phyloP scores from a whole-genome alignment of 2,329 filamentous ascomycete species.

The Pseudogymnoascus sp. region DNA sequence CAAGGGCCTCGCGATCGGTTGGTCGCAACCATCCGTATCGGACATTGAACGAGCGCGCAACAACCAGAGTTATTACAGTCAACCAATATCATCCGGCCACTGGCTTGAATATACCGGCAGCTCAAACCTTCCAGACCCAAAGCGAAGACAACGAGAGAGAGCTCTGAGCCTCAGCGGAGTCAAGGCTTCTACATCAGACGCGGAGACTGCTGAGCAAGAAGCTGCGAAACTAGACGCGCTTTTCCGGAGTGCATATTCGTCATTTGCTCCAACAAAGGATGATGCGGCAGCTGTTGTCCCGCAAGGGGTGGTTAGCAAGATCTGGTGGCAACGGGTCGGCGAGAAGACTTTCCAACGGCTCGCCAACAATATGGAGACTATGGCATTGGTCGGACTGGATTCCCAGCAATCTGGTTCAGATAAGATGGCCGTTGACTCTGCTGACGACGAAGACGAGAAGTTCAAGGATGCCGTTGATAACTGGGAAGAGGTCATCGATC shows the following conservation, averaged over 20 bases:
- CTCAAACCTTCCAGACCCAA: conserved; percentile 49
- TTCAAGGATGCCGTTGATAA: conserved; percentile 45
- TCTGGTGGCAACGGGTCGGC: conserved; percentile 71
- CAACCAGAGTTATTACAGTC: conserved; percentile 51
- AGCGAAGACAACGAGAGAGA: conserved; percentile 61
- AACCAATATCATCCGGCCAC: conserved; percentile 55
- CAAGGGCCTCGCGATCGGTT: conserved; percentile 39
- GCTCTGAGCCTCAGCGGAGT: conserved; percentile 57
- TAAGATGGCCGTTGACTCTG: not conserved
- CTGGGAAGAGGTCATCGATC: conserved; percentile 53
- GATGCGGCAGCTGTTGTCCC: conserved; percentile 63
- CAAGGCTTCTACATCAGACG: conserved; percentile 36
- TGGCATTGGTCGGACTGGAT: conserved; percentile 5
- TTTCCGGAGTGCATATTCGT: conserved; percentile 69
- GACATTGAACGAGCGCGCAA: conserved; percentile 31
- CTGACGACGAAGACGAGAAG: conserved; percentile 29
- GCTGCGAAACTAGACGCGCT: conserved; percentile 62
- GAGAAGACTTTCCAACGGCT: conserved; percentile 56
- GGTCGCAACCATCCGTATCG: conserved; percentile 31
- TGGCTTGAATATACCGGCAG: conserved; percentile 59
- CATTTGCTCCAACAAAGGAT: conserved; percentile 69
- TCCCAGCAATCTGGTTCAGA: conserved; percentile 12
- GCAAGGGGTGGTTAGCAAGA: conserved; percentile 53
- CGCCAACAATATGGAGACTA: conserved; percentile 33
- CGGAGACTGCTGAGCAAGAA: conserved; percentile 45